Evolutionary conservation across 2,329 filamentous ascomycete species (phyloP).

Genomic region (Aspergillus glaucus): DNA sequence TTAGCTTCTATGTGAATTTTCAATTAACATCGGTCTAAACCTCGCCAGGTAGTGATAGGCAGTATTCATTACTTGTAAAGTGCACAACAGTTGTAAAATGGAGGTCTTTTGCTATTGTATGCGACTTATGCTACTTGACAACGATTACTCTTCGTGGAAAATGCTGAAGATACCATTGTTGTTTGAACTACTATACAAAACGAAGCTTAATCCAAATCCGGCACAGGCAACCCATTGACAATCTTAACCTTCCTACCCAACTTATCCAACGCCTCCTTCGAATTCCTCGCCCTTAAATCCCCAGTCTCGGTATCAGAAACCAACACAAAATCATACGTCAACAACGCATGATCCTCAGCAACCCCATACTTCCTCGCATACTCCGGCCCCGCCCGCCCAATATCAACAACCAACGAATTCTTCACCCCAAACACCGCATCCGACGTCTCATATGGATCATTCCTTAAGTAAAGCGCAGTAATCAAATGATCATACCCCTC

Average conservation of each 20-base stretch:
- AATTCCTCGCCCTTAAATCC: constrained; percentile 59
- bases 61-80: too few relatives aligned
- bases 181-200: neutral
- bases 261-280: constrained; percentile 59
- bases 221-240: constrained; percentile 69
- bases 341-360: constrained; percentile 55
- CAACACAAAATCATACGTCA: constrained; percentile 72
- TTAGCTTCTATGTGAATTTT: too few relatives aligned
- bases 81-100: too few relatives aligned
- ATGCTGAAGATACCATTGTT: neutral
- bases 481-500: constrained; percentile 71
- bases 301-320: constrained; percentile 64
- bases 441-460: constrained; percentile 73
- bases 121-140: neutral
- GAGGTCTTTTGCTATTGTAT: too few relatives aligned
- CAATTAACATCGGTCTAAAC: too few relatives aligned
- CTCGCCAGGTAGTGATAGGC: too few relatives aligned
- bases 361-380: constrained; percentile 59
- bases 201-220: constrained; percentile 52
- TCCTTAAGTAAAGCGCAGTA: constrained; percentile 74
- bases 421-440: constrained; percentile 88
- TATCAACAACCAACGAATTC: constrained; percentile 66
- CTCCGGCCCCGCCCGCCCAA: constrained; percentile 47
- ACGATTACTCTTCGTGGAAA: neutral
- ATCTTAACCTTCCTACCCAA: constrained; percentile 65